Evolutionary conservation across 2,329 filamentous ascomycete genomes (phyloP).

Genomic region (Claviceps sp.): DNA sequence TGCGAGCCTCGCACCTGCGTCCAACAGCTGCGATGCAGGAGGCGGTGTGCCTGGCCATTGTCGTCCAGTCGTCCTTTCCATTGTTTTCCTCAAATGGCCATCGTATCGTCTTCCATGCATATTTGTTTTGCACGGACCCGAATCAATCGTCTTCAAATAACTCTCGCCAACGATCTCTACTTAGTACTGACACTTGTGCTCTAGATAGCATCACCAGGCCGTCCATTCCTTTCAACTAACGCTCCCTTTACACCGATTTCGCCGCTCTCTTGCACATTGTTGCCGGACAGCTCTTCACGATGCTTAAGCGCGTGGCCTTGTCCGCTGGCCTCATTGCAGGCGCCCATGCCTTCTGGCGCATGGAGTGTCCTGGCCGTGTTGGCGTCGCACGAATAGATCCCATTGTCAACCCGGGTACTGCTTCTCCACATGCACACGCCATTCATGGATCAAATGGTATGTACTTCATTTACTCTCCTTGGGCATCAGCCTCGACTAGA

Average conservation of each 20-base stretch:
- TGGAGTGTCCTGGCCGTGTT: conserved; percentile 63
- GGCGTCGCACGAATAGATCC: conserved; percentile 67
- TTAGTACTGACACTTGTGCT: conserved; percentile 9
- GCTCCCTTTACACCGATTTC: background rate
- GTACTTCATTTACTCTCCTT: conserved; percentile 20
- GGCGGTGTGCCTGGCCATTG: background rate
- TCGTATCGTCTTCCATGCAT: background rate
- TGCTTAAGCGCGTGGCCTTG: conserved; percentile 22
- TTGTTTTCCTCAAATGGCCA: background rate
- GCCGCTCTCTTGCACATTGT: background rate
- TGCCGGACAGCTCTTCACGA: conserved; percentile 9
- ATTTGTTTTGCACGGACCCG: too few species aligned
- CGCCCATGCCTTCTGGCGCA: conserved; percentile 70
- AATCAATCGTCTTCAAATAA: too few species aligned
- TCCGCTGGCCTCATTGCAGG: conserved; percentile 22
- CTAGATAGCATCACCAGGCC: conserved; percentile 23
- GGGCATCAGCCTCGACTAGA: too few species aligned
- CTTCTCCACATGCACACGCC: conserved; percentile 56
- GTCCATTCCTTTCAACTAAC: conserved; percentile 17
- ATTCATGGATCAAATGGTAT: conserved; percentile 66
- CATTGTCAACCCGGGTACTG: conserved; percentile 46
- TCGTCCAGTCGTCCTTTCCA: background rate
- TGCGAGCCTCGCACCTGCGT: background rate
- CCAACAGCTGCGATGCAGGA: background rate
- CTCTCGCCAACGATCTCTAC: background rate